phyloP scores from a whole-genome alignment of 2,329 filamentous ascomycete genomes.

The Pseudonectria foliicola region DNA sequence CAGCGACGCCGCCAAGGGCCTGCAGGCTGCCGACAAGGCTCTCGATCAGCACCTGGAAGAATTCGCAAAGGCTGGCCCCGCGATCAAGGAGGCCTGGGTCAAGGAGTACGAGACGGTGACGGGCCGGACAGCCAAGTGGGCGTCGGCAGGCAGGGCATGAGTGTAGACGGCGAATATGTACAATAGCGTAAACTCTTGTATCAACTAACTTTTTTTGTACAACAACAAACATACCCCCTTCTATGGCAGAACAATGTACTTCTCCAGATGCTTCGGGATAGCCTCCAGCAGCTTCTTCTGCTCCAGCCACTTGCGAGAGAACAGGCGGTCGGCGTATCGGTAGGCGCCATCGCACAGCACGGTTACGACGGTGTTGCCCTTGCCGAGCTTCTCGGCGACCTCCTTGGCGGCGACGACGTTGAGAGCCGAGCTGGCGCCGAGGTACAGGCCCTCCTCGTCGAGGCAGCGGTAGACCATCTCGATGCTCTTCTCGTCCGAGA shows the following conservation, averaged over 20 bases:
- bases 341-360: constrained; percentile 96
- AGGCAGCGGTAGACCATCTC: constrained; percentile 96
- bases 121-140: constrained; percentile 24
- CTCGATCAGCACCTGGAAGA: constrained; percentile 31
- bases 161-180: constrained; percentile 3
- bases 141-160: neutral
- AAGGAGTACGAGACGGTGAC: constrained; percentile 20
- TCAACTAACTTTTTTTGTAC: constrained; percentile 22
- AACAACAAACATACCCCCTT: constrained; percentile 11
- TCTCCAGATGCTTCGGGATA: constrained; percentile 78
- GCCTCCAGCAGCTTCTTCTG: constrained; percentile 76
- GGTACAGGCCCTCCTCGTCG: constrained; percentile 91
- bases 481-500: constrained; percentile 89
- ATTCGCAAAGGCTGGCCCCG: constrained; percentile 14
- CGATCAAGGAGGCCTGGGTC: constrained; percentile 14
- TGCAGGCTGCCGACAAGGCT: constrained; percentile 33
- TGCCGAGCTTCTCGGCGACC: constrained; percentile 82
- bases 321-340: constrained; percentile 87
- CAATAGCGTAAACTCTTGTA: constrained; percentile 18
- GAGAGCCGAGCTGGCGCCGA: constrained; percentile 86
- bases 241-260: constrained; percentile 88
- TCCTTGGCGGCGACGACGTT: constrained; percentile 96
- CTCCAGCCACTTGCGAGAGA: constrained; percentile 84
- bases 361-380: constrained; percentile 86
- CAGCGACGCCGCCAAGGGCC: constrained; percentile 17